These are phyloP conservation scores for Epichloe gansuensis DNA, from an alignment of 2,329 filamentous ascomycete genomes.

Conservation along the genomic window DNA sequence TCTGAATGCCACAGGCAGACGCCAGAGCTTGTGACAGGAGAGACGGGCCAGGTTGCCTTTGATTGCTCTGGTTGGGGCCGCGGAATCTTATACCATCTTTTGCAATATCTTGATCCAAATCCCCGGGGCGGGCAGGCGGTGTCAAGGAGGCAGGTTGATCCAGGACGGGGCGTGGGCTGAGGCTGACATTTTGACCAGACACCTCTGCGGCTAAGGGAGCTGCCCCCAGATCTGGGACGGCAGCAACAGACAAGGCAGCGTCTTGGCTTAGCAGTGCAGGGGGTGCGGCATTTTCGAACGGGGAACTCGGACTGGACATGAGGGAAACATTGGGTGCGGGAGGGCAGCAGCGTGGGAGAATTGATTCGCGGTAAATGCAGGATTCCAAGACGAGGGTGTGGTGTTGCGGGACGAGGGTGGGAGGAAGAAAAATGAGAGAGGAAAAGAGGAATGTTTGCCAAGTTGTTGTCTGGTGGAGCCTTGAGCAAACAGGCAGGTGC, in stretches of 20 bases:
- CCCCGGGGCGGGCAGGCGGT: slow-evolving; percentile 2
- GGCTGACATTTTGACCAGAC: slow-evolving; percentile 8
- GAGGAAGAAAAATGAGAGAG: slow-evolving; percentile 7
- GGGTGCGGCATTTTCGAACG: slow-evolving; percentile 43
- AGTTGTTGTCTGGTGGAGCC: background rate
- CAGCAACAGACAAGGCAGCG: background rate
- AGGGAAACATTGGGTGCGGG: slow-evolving; percentile 40
- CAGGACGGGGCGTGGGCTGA: background rate
- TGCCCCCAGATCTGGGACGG: slow-evolving; percentile 2
- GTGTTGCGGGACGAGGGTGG: slow-evolving; percentile 10
- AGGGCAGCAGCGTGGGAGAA: slow-evolving; percentile 13
- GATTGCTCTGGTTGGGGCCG: slow-evolving; percentile 23
- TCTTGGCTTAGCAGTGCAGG: slow-evolving; percentile 29
- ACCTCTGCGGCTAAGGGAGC: slow-evolving; percentile 5
- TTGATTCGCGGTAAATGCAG: slow-evolving; percentile 12
- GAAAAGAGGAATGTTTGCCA: slow-evolving; percentile 2
- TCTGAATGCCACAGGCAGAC: slow-evolving; percentile 40
- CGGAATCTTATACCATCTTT: slow-evolving; percentile 32
- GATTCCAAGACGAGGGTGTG: slow-evolving; percentile 8
- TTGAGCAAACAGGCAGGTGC: background rate
- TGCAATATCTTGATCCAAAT: background rate
- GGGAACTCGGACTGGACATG: slow-evolving; percentile 41
- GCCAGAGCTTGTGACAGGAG: slow-evolving; percentile 45
- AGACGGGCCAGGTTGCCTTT: slow-evolving; percentile 34
- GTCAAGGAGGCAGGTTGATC: slow-evolving; percentile 1